Base-by-base conservation (phyloP, 2,329 filamentous ascomycete species). In the Nigrospora osmanthi region DNA sequence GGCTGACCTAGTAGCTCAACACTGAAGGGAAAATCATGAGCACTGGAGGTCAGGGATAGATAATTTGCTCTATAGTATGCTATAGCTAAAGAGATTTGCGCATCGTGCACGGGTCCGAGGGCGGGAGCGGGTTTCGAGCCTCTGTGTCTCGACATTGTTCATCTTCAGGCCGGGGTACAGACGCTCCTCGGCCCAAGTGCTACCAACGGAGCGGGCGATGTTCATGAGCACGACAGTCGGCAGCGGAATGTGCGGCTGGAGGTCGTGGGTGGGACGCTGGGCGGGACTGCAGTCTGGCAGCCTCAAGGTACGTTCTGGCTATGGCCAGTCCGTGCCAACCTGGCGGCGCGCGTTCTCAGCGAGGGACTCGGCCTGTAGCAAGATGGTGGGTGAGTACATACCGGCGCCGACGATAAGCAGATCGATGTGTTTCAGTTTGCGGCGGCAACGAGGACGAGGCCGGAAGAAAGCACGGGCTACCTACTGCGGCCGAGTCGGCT, bases 71-170 rank as follows among this genome's bases (percentile, higher is more conserved):
- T 23, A 23, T 23, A 23, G 31, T 15, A 17, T 9, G 28, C 51
- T 11, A 54, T 23, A 23, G 19, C 19, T 23, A 6, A 23, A 4
- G 19, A 23, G 19, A 23, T 23, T 23, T 23, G 19, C 19, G 19
- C 19, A 6, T 23, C 19, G 6, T 23, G 19, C 19, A 23, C 19
- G n/a, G n/a, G n/a, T n/a, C n/a, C n/a, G n/a, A n/a, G n/a, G n/a
- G n/a, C n/a, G n/a, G n/a, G n/a, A n/a, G n/a, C n/a, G n/a, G n/a
- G n/a, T n/a, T n/a, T n/a, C n/a, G n/a, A n/a, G n/a, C n/a, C n/a
- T n/a, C n/a, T n/a, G n/a, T n/a, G n/a, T n/a, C n/a, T n/a, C 58
- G 57, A 82, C 68, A 51, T 85, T 85, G 61, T 85, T 85, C 3
- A 78, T 75, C 47, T 77, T 78, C 38, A 85, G 67, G 2, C 76